phyloP scores from a whole-genome alignment of 257 asterid genomes.

The Rubia yunnanensis region DNA sequence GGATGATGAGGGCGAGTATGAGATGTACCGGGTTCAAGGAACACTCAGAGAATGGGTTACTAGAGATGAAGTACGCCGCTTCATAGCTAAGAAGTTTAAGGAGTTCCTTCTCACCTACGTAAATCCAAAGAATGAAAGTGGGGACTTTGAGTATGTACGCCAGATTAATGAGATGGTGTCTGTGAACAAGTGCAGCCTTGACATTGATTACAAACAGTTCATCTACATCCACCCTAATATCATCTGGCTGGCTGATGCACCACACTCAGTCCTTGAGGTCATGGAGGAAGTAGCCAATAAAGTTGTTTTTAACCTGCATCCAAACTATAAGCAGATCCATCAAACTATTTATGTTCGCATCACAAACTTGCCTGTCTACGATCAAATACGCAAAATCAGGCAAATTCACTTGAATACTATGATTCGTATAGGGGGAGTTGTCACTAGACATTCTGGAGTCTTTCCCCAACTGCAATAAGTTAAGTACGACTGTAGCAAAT shows the following conservation, averaged over 20 bases:
- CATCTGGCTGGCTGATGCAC: slow-evolving; percentile 99
- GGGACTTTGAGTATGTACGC: slow-evolving; percentile 78
- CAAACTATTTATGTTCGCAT: slow-evolving; percentile 82
- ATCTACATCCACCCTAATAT: slow-evolving; percentile 76
- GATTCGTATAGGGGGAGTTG: slow-evolving; percentile 98
- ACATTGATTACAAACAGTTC: slow-evolving; percentile 91
- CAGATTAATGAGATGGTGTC: slow-evolving; percentile 98
- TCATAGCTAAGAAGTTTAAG: slow-evolving; percentile 85
- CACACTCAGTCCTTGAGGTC: slow-evolving; percentile 94
- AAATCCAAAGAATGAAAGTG: slow-evolving; percentile 66
- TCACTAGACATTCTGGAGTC: slow-evolving; percentile 93
- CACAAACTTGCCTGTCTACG: slow-evolving; percentile 89
- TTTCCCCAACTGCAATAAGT: slow-evolving; percentile 96
- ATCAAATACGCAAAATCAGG: slow-evolving; percentile 94
- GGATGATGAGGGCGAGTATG: slow-evolving; percentile 74
- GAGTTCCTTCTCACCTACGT: slow-evolving; percentile 81
- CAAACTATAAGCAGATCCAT: slow-evolving; percentile 80
- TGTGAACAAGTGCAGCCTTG: slow-evolving; percentile 94
- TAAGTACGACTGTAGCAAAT: slow-evolving; percentile 82
- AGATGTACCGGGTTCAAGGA: slow-evolving; percentile 91
- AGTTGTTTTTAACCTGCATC: slow-evolving; percentile 75
- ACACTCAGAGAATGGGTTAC: slow-evolving; percentile 99
- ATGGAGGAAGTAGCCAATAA: slow-evolving; percentile 97
- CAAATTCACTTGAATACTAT: slow-evolving; percentile 95
- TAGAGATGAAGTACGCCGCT: slow-evolving; percentile 95